Base-by-base conservation (phyloP, 495 filamentous ascomycete genomes). In the Jackrogersella multiformis region DNA sequence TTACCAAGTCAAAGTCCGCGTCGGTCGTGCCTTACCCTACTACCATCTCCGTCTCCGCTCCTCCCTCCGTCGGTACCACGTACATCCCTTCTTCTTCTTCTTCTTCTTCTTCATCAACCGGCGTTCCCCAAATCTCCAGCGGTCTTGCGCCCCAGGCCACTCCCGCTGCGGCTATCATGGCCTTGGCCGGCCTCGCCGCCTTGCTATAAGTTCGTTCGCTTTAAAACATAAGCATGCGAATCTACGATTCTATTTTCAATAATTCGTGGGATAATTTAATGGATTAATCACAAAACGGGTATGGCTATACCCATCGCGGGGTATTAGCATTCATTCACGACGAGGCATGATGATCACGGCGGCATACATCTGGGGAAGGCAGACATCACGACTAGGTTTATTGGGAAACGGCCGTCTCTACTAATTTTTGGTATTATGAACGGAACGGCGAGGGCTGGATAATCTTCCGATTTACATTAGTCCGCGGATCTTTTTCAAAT, bases 111-210 rank as follows among this genome's bases (percentile, higher is more conserved):
- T 49, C 61, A 24, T 53, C 46, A 16, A 66, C 42, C 28, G 53
- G 44, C 12, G 9, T 54, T 49, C 45, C 59, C 4, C 49, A 28
- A n/a, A 68, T 74, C 15, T 73, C 74, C 4, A 72, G 71, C 15
- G 78, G 53, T 1, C 68, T 76, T 20, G 68, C 73, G 20, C 34
- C 55, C 26, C 56, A 64, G 15, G 69, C 65, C 32, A 71, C 73
- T 16, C 74, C 76, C 2, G 74, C 58, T 5, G 73, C 70, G 2
- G 80, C 76, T 5, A 23, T 79, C 13, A 70, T 77, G 15, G 80
- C 79, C 13, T 21, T 79, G 15, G 58, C 80, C 7, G 80, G 75
- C n/a, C 64, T 78, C 13, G 64, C 75, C 8, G 73, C 68, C 20
- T 48, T 82, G 36, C 66, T 81, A 38, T 81, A 73, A 70, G 52